Conservation (phyloP, 139 green algal genomes). For the Mesostigma viride region DNA sequence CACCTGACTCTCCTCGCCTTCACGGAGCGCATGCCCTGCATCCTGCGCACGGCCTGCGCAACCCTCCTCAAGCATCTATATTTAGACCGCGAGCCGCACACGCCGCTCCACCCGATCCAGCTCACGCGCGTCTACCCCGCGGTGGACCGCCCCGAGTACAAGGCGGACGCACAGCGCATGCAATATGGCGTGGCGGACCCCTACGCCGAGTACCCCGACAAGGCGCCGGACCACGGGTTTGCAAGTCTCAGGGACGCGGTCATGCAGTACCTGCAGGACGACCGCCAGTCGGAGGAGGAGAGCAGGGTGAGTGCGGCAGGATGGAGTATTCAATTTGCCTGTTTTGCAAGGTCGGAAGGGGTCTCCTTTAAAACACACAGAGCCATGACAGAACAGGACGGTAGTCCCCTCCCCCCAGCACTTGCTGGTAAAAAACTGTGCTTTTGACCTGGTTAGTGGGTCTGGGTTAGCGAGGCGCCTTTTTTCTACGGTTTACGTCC, state of each 20-base stretch:
- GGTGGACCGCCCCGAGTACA: not conserved
- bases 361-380: too few relatives aligned
- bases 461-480: too few relatives aligned
- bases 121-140: not conserved
- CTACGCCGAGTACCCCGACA: not conserved
- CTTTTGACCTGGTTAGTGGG: too few relatives aligned
- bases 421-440: too few relatives aligned
- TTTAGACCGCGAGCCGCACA: not conserved
- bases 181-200: not conserved
- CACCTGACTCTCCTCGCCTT: not conserved
- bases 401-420: too few relatives aligned
- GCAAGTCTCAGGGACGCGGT: not conserved
- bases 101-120: not conserved
- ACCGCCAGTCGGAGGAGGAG: too few relatives aligned
- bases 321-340: too few relatives aligned
- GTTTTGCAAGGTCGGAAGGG: too few relatives aligned
- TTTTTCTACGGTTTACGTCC: too few relatives aligned
- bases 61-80: constrained; percentile 8
- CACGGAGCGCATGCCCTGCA: not conserved
- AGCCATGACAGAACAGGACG: too few relatives aligned
- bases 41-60: constrained; percentile 10
- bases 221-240: not conserved
- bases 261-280: constrained; percentile 3
- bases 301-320: too few relatives aligned
- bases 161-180: not conserved